These are phyloP conservation scores for Daldinia loculata DNA, from an alignment of 495 filamentous ascomycete genomes.

Conservation along the genomic window DNA sequence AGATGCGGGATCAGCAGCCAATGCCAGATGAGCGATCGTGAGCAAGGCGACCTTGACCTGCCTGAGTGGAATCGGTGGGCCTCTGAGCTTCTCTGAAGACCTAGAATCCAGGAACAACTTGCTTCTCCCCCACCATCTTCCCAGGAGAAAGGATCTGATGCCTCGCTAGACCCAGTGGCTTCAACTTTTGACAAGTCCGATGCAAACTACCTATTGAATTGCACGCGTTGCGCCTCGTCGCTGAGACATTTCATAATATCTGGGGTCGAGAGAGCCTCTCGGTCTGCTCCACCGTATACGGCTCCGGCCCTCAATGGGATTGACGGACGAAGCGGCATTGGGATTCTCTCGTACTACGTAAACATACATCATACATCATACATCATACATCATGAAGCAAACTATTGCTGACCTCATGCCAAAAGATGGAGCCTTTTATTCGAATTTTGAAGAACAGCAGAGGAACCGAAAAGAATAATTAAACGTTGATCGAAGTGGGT, in stretches of 20 bases:
- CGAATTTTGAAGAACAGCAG: slow-evolving; percentile 6
- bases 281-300: slow-evolving; percentile 5
- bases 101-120: slow-evolving; percentile 13
- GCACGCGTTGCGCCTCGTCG: slow-evolving; percentile 26
- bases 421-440: slow-evolving; percentile 4
- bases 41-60: slow-evolving; percentile 19
- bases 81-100: slow-evolving; percentile 10
- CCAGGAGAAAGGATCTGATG: slow-evolving; percentile 23
- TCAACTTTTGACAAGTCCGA: slow-evolving; percentile 25
- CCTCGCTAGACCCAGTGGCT: slow-evolving; percentile 18
- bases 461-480: not conserved
- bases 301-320: not conserved
- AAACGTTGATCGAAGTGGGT: slow-evolving; percentile 5
- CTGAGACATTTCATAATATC: slow-evolving; percentile 19
- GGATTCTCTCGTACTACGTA: slow-evolving; percentile 9
- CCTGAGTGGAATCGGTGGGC: slow-evolving; percentile 15
- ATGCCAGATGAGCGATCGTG: slow-evolving; percentile 43
- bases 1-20: slow-evolving; percentile 42
- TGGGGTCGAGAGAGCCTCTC: slow-evolving; percentile 17
- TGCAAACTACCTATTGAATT: slow-evolving; percentile 36
- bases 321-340: not conserved
- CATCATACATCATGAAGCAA: slow-evolving; percentile 16
- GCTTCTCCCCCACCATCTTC: slow-evolving; percentile 14
- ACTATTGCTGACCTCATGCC: slow-evolving; percentile 17
- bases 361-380: slow-evolving; percentile 15